Evolutionary conservation across 2,329 filamentous ascomycete genomes (phyloP), one percentile per base, ranked within the genome.

Genomic region (Pestalotiopsis sp.): DNA sequence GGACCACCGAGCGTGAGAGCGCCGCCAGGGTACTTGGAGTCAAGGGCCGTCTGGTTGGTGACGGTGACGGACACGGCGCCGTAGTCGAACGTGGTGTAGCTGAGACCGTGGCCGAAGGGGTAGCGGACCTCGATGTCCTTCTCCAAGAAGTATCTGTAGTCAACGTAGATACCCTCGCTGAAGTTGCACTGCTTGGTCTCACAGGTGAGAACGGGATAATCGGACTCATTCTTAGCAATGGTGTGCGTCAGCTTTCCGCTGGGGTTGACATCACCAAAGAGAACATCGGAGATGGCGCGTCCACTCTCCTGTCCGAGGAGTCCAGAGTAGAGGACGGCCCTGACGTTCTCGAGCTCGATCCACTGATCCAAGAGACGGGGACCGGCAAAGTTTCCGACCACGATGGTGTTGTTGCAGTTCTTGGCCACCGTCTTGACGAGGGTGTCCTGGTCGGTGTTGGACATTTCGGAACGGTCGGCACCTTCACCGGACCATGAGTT

Each of bases 381-480:
- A 2, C 89, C 89, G 17, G 88, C 86, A 13, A 87, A 87, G 80
- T 92, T 90, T 68, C 92, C 85, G 69, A 92, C 84, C 36, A 92
- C 86, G 56, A 93, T 83, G 12, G 90, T 92, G 81, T 92, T 92
- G 81, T 90, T 90, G 81, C 87, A 90, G 68, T 85, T 79, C 4
- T 83, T 82, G 1, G 88, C 85, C 6, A 91, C 88, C 41, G 88
- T 88, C 65, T 84, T 80, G 72, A 92, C 88, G 65, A 92, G 76
- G 6, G 83, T 80, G 63, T 92, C 89, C 27, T 66, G 56, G 20
- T 59, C 52, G 31, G 12, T 25, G 57, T 60, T 61, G 17, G 31
- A 59, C 36, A 66, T 14, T 25, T 41, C 36, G 7, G 17, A 41
- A 4, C 52, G 27, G 20, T 66, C 64, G 23, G 57, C 64, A 60